Conservation (phyloP, 202 grass and related monocot genomes). For the Digitaria exilis region DNA sequence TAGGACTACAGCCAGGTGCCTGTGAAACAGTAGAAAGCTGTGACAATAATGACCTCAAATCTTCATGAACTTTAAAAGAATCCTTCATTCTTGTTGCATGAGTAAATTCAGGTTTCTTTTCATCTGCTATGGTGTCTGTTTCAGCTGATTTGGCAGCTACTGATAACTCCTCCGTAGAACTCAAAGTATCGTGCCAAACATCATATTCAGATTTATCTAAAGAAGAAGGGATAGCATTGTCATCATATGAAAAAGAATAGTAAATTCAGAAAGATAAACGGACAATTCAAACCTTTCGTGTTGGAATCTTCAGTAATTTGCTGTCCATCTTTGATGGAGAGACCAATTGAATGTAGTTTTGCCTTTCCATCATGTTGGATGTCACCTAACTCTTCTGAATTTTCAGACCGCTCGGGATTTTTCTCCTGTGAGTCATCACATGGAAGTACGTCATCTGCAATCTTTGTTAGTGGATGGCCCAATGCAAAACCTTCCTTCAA, state of each 20-base stretch:
- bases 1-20: constrained; percentile 48
- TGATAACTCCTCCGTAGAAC: background rate
- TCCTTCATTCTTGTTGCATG: constrained; percentile 43
- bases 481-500: constrained; percentile 22
- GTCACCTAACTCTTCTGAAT: constrained; percentile 3
- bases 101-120: constrained; percentile 34
- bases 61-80: constrained; percentile 65
- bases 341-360: constrained; percentile 8
- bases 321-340: background rate
- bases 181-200: constrained; percentile 49
- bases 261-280: background rate
- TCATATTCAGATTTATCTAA: constrained; percentile 41
- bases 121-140: constrained; percentile 17
- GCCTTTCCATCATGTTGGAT: constrained; percentile 21
- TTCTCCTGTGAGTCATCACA: constrained; percentile 23
- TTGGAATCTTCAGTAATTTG: constrained; percentile 18
- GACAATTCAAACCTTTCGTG: constrained; percentile 33
- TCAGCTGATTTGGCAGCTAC: background rate
- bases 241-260: constrained; percentile 20
- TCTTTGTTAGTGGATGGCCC: background rate
- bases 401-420: background rate
- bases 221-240: background rate
- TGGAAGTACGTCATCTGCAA: background rate
- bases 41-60: constrained; percentile 72
- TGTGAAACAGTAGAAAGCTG: constrained; percentile 63